These are phyloP conservation scores for Medicago truncatula DNA, from an alignment of 306 rosid species.

Conservation along the genomic window MtrunA17r5.0-ANR NC_053045.1:51947501-51948000, in stretches of 20 bases:
- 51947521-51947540: background rate
- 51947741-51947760: conserved; percentile 90
- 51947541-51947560: background rate
- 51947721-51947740: conserved; percentile 87
- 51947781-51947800: conserved; percentile 98
- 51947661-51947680: conserved; percentile 91
- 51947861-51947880: conserved; percentile 55
- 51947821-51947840: conserved; percentile 3
- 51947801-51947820: conserved; percentile 38
- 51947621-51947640: conserved; percentile 88
- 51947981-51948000: conserved; percentile 99
- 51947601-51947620: conserved; percentile 95
- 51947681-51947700: conserved; percentile 96
- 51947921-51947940: conserved; percentile 99
- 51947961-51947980: conserved; percentile 97
- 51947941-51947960: conserved; percentile 79
- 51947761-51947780: conserved; percentile 90
- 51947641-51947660: conserved; percentile 85
- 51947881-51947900: conserved; percentile 92
- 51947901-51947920: conserved; percentile 96
- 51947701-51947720: conserved; percentile 86
- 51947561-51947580: conserved; percentile 30
- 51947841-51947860: conserved; percentile 20
- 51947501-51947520: conserved; percentile 24
- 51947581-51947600: conserved; percentile 60